Evolutionary conservation across 208 protist species (phyloP), one percentile per base, ranked within the genome.

Genomic region (Angomonas desouzai): DNA sequence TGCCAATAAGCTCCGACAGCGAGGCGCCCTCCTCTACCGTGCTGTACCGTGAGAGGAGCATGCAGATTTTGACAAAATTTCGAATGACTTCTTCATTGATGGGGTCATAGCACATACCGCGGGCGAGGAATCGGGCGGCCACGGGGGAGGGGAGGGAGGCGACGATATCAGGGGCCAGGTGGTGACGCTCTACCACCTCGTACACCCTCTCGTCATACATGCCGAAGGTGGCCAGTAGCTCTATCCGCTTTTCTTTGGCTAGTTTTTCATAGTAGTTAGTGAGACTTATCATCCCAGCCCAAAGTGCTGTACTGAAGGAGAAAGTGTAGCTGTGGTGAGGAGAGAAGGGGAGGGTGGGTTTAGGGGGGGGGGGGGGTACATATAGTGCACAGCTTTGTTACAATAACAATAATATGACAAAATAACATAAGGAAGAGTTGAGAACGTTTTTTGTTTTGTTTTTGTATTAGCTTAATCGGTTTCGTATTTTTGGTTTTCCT

Each of bases 191-290:
- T 20, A 94, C 83, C 27, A 96, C 83, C 36, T 91, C 85, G 65
- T 96, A 96, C 13, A 96, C 85, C 3, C 90, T 87, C 67, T 96
- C 90, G 64, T 96, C 90, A 55, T 91, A 96, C 66, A 90, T 70
- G 22, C 76, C 87, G 13, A 91, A 53, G 16, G 57, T 72, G 57
- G 93, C 63, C 1, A 96, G 74, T 6, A 73, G 43, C 36, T 84
- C 78, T 23, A 91, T 59, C 22, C 69, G 72, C 55, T 79, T 76
- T 63, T 87, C 48, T 45, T 83, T 70, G 10, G 84, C 86, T 10
- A 95, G 66, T 30, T 60, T 66, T 27, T 95, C 84, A 64, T 92
- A 95, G 55, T 69, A 88, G 16, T 66, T 76, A 3, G 70, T 75
- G 22, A 91, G 60, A 4, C 82, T 28, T 6, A 78, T 74, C 87